A percentile compares a stretch with the other conserved stretches of the same genome.
These are phyloP conservation scores for Phaffia rhodozyma DNA, from an alignment of 1,284 basidiomycete species.

Conservation along the genomic window DNA sequence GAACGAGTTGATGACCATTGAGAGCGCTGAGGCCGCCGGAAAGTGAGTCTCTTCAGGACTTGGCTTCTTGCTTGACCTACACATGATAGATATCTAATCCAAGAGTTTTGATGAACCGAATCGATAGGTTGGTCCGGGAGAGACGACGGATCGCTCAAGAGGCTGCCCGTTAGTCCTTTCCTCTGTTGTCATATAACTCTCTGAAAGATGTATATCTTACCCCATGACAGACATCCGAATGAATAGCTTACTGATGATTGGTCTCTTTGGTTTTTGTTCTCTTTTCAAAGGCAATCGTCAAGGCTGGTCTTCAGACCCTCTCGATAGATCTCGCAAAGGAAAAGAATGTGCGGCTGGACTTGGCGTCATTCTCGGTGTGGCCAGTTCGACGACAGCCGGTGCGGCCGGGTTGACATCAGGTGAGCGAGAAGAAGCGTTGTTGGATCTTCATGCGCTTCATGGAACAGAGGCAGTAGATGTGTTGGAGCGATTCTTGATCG, in stretches of 20 bases:
- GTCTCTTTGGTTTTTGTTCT: slow-evolving; percentile 11
- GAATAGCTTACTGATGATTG: slow-evolving; percentile 37
- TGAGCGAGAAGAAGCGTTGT: slow-evolving; percentile 64
- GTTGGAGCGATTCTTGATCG: slow-evolving; percentile 66
- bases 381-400: slow-evolving; percentile 44
- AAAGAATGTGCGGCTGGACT: slow-evolving; percentile 66
- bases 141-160: slow-evolving; percentile 62
- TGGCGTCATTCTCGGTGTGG: slow-evolving; percentile 74
- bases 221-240: slow-evolving; percentile 31
- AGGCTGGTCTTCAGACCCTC: slow-evolving; percentile 66
- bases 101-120: slow-evolving; percentile 19
- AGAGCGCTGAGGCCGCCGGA: slow-evolving; percentile 65
- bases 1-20: slow-evolving; percentile 74
- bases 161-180: slow-evolving; percentile 43
- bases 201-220: no score
- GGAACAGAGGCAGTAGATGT: slow-evolving; percentile 84
- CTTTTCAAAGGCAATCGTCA: no score
- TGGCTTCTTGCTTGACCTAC: background rate
- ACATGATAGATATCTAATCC: slow-evolving; percentile 19
- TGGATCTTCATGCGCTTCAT: slow-evolving; percentile 81
- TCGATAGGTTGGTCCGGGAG: slow-evolving; percentile 55
- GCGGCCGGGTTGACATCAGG: slow-evolving; percentile 48
- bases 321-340: slow-evolving; percentile 62
- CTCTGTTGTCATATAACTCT: no score
- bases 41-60: background rate